Evolutionary conservation across 805 yeast genomes (phyloP), one percentile per base, ranked within the genome.

Genomic region (Suhomyces sp.): DNA sequence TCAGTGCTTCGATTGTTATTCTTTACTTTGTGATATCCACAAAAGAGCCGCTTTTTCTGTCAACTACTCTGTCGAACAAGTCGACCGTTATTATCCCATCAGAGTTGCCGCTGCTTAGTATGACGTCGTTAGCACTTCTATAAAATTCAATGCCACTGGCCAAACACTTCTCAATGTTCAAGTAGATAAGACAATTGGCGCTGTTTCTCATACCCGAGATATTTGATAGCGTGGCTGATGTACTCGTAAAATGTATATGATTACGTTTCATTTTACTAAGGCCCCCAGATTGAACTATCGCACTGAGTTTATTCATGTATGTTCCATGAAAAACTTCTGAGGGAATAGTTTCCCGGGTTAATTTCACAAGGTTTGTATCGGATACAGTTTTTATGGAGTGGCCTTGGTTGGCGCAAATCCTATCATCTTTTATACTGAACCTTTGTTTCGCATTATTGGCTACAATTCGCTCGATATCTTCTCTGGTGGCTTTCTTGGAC

Each of bases 351-450:
- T 66, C 71, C 17, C 64, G 54, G n/a, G 61, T 60, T 44, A 83
- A 60, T 35, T 63, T 72, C 45, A 49, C 63, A 25, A 82, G 66
- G 44, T 63, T 60, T 25, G 77, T 75, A 13, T 78, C 76, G 19
- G 72, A 77, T 0, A 84, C 72, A 0, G 60, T 52, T 31, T 66
- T 63, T 4, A 93, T 69, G 0, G 96, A 84, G 66, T 94, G 99
- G 3, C 99, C 99, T 67, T 94, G 99, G 48, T 86, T 85, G 3
- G 99, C 98, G 63, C 97, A 82, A n/a, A 93, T 73, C 17, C 39
- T 55, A 33, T 64, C 68, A 4, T 59, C 69, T 8, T 59, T 59
- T 10, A 91, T 54, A 33, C 78, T 76, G 67, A 85, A 93, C 50
- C 99, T 67, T 58, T 85, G 77, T 68, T 93, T 93, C 49, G 78